A percentile compares a stretch with the other conserved stretches of the same genome.
Conservation (phyloP, 345 rosid species). For the Lenwebbia sp. region DNA sequence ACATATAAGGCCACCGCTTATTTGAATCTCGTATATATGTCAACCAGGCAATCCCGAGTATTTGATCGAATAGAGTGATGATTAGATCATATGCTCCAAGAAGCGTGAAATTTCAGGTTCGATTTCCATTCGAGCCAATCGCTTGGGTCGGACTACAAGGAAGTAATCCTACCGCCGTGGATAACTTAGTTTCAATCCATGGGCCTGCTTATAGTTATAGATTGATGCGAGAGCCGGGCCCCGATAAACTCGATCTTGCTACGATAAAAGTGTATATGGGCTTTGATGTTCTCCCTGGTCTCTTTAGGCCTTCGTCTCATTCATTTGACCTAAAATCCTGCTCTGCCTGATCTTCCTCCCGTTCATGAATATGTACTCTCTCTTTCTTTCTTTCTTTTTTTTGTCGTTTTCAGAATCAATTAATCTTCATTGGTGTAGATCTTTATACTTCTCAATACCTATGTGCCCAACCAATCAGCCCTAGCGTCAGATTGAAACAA, state of each 20-base stretch:
- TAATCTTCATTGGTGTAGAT: neutral
- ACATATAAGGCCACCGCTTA: neutral
- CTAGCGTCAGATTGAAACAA: neutral
- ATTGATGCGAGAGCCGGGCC: neutral
- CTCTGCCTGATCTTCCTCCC: neutral
- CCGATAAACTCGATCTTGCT: neutral
- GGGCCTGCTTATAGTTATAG: neutral
- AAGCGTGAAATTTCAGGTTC: neutral
- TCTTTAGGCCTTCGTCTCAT: neutral
- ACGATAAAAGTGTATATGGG: neutral
- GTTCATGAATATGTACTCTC: neutral
- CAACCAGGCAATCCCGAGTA: neutral
- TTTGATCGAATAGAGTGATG: neutral
- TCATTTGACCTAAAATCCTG: neutral
- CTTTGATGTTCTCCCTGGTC: neutral
- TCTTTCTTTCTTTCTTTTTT: neutral
- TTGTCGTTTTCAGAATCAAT: neutral
- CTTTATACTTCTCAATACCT: neutral
- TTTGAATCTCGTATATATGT: neutral
- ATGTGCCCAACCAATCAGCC: neutral
- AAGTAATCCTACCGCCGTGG: neutral
- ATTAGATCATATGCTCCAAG: neutral
- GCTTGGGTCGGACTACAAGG: neutral
- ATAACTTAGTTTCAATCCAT: neutral
- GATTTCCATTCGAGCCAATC: neutral